Evolutionary conservation across 1,284 basidiomycete genomes (phyloP), one percentile per base, ranked within the genome.

Genomic region (Cutaneotrichosporon cavernicola): DNA sequence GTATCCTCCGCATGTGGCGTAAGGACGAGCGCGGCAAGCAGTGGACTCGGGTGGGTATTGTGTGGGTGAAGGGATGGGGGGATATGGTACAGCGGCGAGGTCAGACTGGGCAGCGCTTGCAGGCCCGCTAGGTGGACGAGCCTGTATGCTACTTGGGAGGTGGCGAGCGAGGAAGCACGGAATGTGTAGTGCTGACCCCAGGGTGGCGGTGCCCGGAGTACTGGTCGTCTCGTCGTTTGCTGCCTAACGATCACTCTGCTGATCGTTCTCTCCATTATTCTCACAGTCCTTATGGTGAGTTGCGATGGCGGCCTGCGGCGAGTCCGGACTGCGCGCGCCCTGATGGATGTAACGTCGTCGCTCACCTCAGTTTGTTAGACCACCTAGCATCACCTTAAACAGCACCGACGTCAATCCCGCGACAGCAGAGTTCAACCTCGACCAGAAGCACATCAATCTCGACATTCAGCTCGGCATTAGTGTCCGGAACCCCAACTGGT

Each of bases 401-500:
- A 76, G 80, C 51, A 85, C 89, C 32, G 76, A 83, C 21, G 64
- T 83, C 36, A 68, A 83, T 72, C 66, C 71, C 11, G 78, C 14
- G 4, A 38, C 47, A 6, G 47, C 46, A 2, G 3, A 16, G 14
- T 34, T 58, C 30, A 21, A 61, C 43, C 43, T n/a, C 7, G 11
- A 49, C 56, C 2, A 56, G 21, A 32, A 46, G 51, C 47, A 53
- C 65, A 62, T 51, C 58, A 58, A 50, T 53, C 83, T 80, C 92
- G 87, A 87, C 69, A 83, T 92, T 59, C 85, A 84, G 59, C 81
- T 92, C 26, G 85, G 86, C 65, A 88, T 93, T 69, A 92, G 90
- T 56, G 90, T 93, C 64, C 81, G 83, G 70, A 95, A 95, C 75
- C 92, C 91, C 38, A 93, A 94, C 76, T 93, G 88, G 82, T 93